Evolutionary conservation across 2,329 filamentous ascomycete species (phyloP), one percentile per base, ranked within the genome.

Genomic region (Pseudogymnoascus sp.): DNA sequence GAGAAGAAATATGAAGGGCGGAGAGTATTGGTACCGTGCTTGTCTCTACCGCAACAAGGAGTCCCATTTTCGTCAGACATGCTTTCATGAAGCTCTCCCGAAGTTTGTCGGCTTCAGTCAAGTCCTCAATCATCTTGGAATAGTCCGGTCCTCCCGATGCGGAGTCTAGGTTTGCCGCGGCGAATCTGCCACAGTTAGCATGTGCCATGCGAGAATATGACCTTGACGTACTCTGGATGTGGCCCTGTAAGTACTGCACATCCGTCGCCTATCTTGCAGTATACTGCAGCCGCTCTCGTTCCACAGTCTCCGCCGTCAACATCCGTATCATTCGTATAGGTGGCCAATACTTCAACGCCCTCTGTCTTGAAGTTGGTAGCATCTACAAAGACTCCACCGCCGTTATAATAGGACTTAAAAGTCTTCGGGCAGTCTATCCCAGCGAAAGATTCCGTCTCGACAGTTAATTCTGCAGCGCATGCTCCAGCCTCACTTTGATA

Each of bases 361-460:
- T 80, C 76, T 31, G 82, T 80, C 61, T 79, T 76, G 62, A 84
- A 79, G 48, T 81, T 83, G 2, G 81, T 80, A 1, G 89, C 87
- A 74, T 94, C 87, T 1, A 96, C 90, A 76, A 97, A 99, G 1
- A 96, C 86, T 3, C 94, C 92, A 0, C 94, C 94, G 0, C 94
- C 94, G 68, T 99, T 99, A 74, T 93, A 97, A 72, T 99, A 99
- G 12, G 85, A 87, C 60, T 81, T 79, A 64, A 96, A 90, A 1
- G 79, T 77, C 1, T 84, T 80, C 0, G 87, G 82, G 48, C 48
- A 55, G 1, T 88, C 72, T 3, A 76, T 75, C 0, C 78, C 80
- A 42, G 72, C 73, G 12, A 52, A 37, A 0, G 68, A 71, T 1
- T 79, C 79, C 65, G 84, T 85, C 10, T 82, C 78, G 10, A 94